Evolutionary conservation across 805 yeast species (phyloP).

Genomic region (Wickerhamiella azymoides): DNA sequence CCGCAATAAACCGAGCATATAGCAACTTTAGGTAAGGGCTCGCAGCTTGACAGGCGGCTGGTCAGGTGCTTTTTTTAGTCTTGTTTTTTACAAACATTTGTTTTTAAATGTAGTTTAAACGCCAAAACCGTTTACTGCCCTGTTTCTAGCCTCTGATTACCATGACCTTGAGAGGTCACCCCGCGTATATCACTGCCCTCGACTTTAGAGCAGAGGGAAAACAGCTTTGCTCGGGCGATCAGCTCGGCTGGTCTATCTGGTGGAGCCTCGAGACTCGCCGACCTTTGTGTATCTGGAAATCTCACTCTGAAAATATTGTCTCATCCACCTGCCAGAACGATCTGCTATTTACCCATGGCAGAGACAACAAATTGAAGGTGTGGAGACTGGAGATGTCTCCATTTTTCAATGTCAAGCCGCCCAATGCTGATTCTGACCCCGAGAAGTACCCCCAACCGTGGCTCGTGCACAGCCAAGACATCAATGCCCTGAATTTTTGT

Average conservation of each 20-base stretch:
- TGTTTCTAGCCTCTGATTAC: no score
- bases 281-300: slow-evolving; percentile 44
- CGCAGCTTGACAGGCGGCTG: no score
- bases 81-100: no score
- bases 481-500: slow-evolving; percentile 61
- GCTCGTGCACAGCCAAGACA: slow-evolving; percentile 40
- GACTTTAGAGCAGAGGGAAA: slow-evolving; percentile 25
- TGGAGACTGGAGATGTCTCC: slow-evolving; percentile 25
- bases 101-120: no score
- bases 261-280: slow-evolving; percentile 51
- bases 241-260: slow-evolving; percentile 44
- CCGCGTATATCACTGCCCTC: slow-evolving; percentile 21
- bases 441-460: slow-evolving; percentile 21
- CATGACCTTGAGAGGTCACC: slow-evolving; percentile 27
- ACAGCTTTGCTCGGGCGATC: slow-evolving; percentile 42
- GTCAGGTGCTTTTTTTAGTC: no score
- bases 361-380: slow-evolving; percentile 38
- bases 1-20: slow-evolving; percentile 5
- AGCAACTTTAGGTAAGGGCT: slow-evolving; percentile 6
- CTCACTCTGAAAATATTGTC: slow-evolving; percentile 40
- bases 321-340: slow-evolving; percentile 26
- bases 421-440: slow-evolving; percentile 16
- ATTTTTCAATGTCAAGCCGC: slow-evolving; percentile 29
- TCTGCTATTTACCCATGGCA: slow-evolving; percentile 45
- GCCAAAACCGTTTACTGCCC: no score